Conservation (phyloP, 768 basidiomycete genomes). For the Hydnomerulius pinastri region DNA sequence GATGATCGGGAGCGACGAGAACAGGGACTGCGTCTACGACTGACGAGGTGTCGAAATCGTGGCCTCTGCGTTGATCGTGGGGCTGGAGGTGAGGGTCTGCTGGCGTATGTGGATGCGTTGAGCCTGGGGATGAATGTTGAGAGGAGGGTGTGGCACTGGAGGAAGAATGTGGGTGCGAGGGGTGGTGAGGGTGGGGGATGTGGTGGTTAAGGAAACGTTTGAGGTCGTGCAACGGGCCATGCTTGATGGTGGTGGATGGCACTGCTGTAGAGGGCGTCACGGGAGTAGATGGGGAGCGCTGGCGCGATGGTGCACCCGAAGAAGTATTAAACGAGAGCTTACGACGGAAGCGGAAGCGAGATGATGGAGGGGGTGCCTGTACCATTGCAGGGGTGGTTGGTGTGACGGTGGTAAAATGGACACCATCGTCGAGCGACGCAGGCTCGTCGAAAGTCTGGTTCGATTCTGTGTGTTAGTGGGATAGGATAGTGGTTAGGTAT, state of each 20-base stretch:
- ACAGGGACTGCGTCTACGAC: conserved; percentile 34
- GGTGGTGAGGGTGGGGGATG: conserved; percentile 58
- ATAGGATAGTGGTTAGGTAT: background rate
- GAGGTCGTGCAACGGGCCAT: conserved; percentile 86
- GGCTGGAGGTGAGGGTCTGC: conserved; percentile 35
- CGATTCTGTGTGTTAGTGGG: background rate
- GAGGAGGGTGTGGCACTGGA: conserved; percentile 28
- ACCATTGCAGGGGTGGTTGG: background rate
- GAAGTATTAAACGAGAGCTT: conserved; percentile 30
- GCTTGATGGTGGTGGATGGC: conserved; percentile 30
- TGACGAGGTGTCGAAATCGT: conserved; percentile 37
- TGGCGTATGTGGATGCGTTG: conserved; percentile 27
- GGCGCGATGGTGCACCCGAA: conserved; percentile 15
- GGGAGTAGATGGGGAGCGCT: conserved; percentile 7
- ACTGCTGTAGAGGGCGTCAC: conserved; percentile 14
- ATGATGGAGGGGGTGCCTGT: conserved; percentile 11
- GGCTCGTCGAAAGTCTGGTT: background rate
- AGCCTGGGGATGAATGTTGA: conserved; percentile 26
- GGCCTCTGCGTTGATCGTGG: conserved; percentile 36
- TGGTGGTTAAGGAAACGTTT: conserved; percentile 95
- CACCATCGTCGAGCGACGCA: conserved; percentile 1
- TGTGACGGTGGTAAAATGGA: conserved; percentile 9
- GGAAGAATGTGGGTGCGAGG: conserved; percentile 26
- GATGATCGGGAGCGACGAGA: conserved; percentile 17
- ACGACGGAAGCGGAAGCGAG: conserved; percentile 30